These are phyloP conservation scores for Lachnellula occidentalis DNA, from an alignment of 2,329 filamentous ascomycete species.

Conservation along the genomic window DNA sequence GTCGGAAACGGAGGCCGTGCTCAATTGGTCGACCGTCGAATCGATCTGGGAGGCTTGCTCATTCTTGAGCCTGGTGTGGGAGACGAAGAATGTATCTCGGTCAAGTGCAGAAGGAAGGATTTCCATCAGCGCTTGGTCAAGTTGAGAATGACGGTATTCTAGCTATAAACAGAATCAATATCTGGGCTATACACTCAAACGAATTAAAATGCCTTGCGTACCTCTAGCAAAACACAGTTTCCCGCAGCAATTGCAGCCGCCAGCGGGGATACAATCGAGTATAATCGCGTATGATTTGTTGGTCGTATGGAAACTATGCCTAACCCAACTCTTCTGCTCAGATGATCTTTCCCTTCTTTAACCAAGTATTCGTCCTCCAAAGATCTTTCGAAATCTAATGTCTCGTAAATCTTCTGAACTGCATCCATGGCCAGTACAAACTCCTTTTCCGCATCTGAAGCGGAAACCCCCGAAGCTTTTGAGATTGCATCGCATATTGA, in stretches of 20 bases:
- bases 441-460: conserved; percentile 37
- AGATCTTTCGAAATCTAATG: conserved; percentile 35
- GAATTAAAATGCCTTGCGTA: conserved; percentile 21
- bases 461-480: conserved; percentile 33
- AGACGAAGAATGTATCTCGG: conserved; percentile 42
- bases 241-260: conserved; percentile 44
- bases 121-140: conserved; percentile 35
- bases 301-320: conserved; percentile 46
- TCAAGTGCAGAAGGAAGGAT: conserved; percentile 39
- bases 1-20: neutral
- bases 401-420: conserved; percentile 36
- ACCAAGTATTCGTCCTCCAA: conserved; percentile 39
- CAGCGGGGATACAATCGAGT: conserved; percentile 39
- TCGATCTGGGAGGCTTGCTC: conserved; percentile 21
- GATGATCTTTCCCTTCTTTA: conserved; percentile 35
- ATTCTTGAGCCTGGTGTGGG: conserved; percentile 30
- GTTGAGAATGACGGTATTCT: conserved; percentile 28
- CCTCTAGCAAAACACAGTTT: conserved; percentile 46
- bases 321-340: conserved; percentile 30
- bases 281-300: conserved; percentile 42
- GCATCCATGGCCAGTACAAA: conserved; percentile 36
- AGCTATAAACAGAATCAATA: conserved; percentile 4
- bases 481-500: conserved; percentile 37
- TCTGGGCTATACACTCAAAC: neutral
- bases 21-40: conserved; percentile 10